A percentile compares a stretch with the other conserved stretches of the same genome.
phyloP scores from a whole-genome alignment of 768 basidiomycete species.

The Boletus speciosus region DNA sequence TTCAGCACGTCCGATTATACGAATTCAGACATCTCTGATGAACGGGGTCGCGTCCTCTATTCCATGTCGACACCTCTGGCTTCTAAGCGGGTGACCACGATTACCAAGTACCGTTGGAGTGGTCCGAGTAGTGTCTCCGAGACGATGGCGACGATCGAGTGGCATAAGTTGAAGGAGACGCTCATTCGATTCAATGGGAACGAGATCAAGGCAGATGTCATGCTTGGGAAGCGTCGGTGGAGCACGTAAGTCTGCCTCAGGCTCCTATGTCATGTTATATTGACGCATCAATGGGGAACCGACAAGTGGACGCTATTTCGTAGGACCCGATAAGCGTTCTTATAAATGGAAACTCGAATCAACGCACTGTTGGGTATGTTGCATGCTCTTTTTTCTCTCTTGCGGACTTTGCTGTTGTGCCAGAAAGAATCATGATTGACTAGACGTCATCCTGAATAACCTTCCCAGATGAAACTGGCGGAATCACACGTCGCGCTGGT shows the following conservation, averaged over 20 bases:
- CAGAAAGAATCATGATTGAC: not conserved
- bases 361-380: conserved; percentile 25
- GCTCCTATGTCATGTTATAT: not conserved
- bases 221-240: conserved; percentile 23
- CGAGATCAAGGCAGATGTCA: conserved; percentile 23
- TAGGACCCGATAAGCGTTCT: conserved; percentile 30
- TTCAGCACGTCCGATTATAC: conserved; percentile 19
- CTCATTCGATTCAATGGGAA: conserved; percentile 31
- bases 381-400: not conserved
- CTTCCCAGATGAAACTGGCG: conserved; percentile 19
- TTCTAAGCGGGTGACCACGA: conserved; percentile 19
- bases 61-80: conserved; percentile 16
- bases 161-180: conserved; percentile 27
- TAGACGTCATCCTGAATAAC: not conserved
- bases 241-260: conserved; percentile 14
- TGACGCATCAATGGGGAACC: not conserved
- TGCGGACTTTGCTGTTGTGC: not conserved
- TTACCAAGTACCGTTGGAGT: conserved; percentile 25
- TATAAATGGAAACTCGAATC: conserved; percentile 36
- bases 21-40: conserved; percentile 21
- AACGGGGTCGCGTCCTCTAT: conserved; percentile 18
- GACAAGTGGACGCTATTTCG: conserved; percentile 31
- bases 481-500: conserved; percentile 13
- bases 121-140: conserved; percentile 16
- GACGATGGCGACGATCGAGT: conserved; percentile 36